phyloP scores from a whole-genome alignment of 192 early-diverging fungal genomes.

The Coemansia javaensis region DNA sequence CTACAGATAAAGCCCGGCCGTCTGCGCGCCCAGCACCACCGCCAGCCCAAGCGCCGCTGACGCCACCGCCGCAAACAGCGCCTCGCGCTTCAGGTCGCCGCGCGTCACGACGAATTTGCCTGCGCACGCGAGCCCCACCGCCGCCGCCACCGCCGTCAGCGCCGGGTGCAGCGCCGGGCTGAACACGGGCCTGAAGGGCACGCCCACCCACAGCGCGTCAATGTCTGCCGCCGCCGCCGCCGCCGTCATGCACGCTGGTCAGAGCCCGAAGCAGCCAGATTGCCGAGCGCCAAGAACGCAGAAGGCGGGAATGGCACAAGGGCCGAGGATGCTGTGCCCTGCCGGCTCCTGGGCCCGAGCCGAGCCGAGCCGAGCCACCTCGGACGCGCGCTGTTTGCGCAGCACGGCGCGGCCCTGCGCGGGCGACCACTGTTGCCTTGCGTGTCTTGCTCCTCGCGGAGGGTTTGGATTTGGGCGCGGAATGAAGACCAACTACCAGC shows the following conservation, averaged over 20 bases:
- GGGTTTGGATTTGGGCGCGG: not conserved
- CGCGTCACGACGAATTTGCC: conserved; percentile 36
- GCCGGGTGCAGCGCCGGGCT: conserved; percentile 17
- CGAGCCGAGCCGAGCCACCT: too few relatives aligned
- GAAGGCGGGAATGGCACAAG: too few relatives aligned
- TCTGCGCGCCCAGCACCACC: conserved; percentile 24
- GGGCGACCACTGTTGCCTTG: not conserved
- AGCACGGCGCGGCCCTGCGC: not conserved
- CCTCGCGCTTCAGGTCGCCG: conserved; percentile 14
- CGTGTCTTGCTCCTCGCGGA: too few relatives aligned
- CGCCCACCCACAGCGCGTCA: conserved; percentile 30
- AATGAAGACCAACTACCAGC: conserved; percentile 34
- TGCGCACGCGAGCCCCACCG: conserved; percentile 28
- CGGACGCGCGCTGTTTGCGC: not conserved
- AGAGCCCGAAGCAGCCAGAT: too few relatives aligned
- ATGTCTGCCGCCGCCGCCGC: conserved; percentile 12
- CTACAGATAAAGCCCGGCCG: conserved; percentile 34
- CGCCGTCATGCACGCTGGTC: too few relatives aligned
- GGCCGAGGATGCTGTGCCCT: too few relatives aligned
- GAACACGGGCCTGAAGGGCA: conserved; percentile 28
- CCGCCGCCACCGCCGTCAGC: conserved; percentile 22
- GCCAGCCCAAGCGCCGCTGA: conserved; percentile 41
- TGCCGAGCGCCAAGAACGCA: too few relatives aligned
- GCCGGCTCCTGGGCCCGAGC: too few relatives aligned
- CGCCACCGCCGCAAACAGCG: conserved; percentile 23